A percentile compares a stretch with the other conserved stretches of the same genome.
These are phyloP conservation scores for Linnemannia exigua DNA, from an alignment of 192 early-diverging fungal genomes.

Conservation along the genomic window DNA sequence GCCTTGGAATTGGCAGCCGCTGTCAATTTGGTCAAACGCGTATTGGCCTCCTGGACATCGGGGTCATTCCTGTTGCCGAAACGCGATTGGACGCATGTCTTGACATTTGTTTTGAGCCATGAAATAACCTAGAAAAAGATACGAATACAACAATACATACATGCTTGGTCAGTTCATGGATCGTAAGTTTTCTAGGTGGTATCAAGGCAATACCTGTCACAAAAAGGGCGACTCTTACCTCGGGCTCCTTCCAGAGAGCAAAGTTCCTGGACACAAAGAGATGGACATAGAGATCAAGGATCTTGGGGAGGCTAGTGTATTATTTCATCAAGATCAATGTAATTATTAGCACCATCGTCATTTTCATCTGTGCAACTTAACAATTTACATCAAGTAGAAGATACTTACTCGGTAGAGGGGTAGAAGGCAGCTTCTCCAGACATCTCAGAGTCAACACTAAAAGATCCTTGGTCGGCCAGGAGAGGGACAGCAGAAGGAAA, in stretches of 20 bases:
- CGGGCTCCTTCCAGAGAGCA: constrained; percentile 89
- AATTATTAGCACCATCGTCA: constrained; percentile 11
- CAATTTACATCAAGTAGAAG: neutral
- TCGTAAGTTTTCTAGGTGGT: neutral
- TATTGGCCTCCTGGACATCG: constrained; percentile 30
- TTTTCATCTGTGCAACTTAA: neutral
- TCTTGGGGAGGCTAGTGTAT: constrained; percentile 42
- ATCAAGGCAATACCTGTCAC: neutral
- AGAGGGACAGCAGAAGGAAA: constrained; percentile 78
- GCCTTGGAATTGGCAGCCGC: constrained; percentile 8
- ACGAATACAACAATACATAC: neutral
- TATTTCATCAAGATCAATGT: neutral
- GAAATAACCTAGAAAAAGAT: constrained; percentile 45
- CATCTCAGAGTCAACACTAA: constrained; percentile 69
- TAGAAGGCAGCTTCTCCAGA: constrained; percentile 68
- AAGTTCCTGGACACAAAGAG: constrained; percentile 83
- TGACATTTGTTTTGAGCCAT: constrained; percentile 56
- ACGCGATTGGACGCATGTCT: constrained; percentile 29
- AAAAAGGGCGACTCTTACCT: constrained; percentile 40
- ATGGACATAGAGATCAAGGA: constrained; percentile 74
- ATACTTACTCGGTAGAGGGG: constrained; percentile 51
- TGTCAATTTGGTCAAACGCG: constrained; percentile 9
- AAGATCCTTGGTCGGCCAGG: constrained; percentile 75
- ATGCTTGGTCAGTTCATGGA: neutral
- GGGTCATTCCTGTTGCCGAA: constrained; percentile 33